Conservation (phyloP, 73 alveolate genomes). For the Blepharisma japonicum region DNA sequence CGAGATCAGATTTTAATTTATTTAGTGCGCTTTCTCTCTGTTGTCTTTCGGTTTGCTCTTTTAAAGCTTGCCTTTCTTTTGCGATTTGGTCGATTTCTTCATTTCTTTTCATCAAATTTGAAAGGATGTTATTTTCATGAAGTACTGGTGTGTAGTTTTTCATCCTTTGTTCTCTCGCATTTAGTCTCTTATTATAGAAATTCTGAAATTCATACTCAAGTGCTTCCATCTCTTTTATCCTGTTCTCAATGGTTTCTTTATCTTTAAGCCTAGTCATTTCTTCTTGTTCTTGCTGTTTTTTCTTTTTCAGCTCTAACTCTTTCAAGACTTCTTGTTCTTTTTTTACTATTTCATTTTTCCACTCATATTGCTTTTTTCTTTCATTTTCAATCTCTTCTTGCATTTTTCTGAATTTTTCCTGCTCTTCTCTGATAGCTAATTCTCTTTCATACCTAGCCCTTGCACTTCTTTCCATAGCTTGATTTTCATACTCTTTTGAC, state of each 20-base stretch:
- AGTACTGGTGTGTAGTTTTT: neutral
- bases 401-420: neutral
- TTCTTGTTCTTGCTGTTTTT: neutral
- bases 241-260: slow-evolving; percentile 19
- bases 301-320: neutral
- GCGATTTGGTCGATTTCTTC: neutral
- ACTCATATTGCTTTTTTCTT: slow-evolving; percentile 35
- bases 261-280: slow-evolving; percentile 39
- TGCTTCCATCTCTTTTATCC: slow-evolving; percentile 14
- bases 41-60: neutral
- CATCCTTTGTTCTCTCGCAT: neutral
- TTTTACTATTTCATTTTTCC: neutral
- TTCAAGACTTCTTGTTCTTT: neutral
- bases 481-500: neutral
- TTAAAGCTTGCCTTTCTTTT: neutral
- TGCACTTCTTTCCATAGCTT: neutral
- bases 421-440: neutral
- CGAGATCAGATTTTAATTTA: slow-evolving; percentile 4
- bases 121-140: neutral
- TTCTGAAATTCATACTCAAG: neutral
- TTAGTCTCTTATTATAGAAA: neutral
- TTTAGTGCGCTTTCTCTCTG: neutral
- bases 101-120: slow-evolving; percentile 4
- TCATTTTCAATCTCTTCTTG: neutral
- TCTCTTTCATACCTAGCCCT: neutral